Conservation (phyloP, 2,329 filamentous ascomycete genomes). For the Thelonectria olida region DNA sequence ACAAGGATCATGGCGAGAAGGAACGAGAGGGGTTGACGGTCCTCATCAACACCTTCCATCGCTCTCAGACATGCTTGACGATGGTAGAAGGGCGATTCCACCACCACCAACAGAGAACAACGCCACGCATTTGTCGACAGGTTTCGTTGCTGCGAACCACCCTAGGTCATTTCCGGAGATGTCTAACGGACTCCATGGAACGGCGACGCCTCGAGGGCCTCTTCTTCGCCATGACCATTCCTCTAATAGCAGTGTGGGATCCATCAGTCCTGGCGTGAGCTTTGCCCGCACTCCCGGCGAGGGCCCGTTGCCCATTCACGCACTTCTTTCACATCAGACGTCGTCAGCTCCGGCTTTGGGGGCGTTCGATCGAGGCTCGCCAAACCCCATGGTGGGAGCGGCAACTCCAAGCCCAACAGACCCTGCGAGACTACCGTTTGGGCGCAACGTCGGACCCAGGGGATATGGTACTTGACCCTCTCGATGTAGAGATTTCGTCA, state of each 20-base stretch:
- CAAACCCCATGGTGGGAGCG: constrained; percentile 29
- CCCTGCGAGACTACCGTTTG: constrained; percentile 32
- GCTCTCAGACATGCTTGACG: constrained; percentile 58
- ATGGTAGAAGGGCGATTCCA: constrained; percentile 36
- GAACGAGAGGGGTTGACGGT: constrained; percentile 30
- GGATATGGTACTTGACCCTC: constrained; percentile 48
- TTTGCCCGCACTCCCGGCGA: constrained; percentile 57
- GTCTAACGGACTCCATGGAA: constrained; percentile 39
- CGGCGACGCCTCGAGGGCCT: constrained; percentile 43
- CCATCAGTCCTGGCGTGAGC: constrained; percentile 49
- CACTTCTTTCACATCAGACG: constrained; percentile 56
- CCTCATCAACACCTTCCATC: constrained; percentile 54
- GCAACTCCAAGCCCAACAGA: constrained; percentile 40
- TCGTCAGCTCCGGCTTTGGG: constrained; percentile 28
- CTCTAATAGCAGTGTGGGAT: constrained; percentile 54
- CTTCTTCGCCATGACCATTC: constrained; percentile 57
- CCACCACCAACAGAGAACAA: constrained; percentile 29
- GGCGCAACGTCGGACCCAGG: constrained; percentile 37
- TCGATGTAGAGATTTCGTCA: constrained; percentile 20
- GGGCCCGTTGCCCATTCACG: constrained; percentile 63
- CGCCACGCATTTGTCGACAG: constrained; percentile 36
- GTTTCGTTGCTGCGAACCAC: constrained; percentile 43
- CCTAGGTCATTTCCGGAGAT: constrained; percentile 40
- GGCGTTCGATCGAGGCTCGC: constrained; percentile 33
- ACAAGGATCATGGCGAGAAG: constrained; percentile 41